Base-by-base conservation (phyloP, 2,329 filamentous ascomycete genomes). In the Zymoseptoria tritici region DNA sequence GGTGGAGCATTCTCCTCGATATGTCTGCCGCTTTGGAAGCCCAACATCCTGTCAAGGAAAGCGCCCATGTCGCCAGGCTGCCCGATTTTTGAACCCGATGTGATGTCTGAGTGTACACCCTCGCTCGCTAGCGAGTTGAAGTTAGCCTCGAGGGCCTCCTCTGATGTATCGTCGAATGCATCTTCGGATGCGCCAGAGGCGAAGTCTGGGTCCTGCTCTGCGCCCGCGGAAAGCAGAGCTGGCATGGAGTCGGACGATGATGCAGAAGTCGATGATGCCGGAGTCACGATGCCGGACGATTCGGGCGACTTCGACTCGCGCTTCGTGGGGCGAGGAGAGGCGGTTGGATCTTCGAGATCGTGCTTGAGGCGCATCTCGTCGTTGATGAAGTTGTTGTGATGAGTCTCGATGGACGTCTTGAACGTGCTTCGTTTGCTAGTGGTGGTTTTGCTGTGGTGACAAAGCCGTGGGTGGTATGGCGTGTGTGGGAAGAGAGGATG, bases 241-340 rank as follows among this genome's bases (percentile, higher is more conserved):
- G 36, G 36, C 5, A 16, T 9, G 36, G 36, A 42, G 36, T 42
- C 36, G 3, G 36, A 42, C 4, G 36, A 42, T 16, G 36, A 42
- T 42, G 36, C 5, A 42, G 36, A 16, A 42, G 36, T 42, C 36
- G 36, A 16, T 42, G 36, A 42, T 16, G 36, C 11, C 36, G 36
- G 36, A 16, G 36, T 42, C 36, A 42, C 36, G 36, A 42, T 42
- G 36, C 36, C 36, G 36, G 36, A 42, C 19, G 58, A 52, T 46
- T 22, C 29, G 9, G 58, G 55, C 36, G 58, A 57, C 49, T 20
- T 54, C 52, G 58, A 60, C 51, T 57, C 55, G 51, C 55, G 36
- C 58, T 60, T 60, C 2, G 51, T 3, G 49, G 58, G 58, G 20
- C 58, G 52, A 13, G 54, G 42, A 52, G 52, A 46, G 19, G 55